Conservation (phyloP, 192 early-diverging fungal genomes). For the Oehlia diaphana region DNA sequence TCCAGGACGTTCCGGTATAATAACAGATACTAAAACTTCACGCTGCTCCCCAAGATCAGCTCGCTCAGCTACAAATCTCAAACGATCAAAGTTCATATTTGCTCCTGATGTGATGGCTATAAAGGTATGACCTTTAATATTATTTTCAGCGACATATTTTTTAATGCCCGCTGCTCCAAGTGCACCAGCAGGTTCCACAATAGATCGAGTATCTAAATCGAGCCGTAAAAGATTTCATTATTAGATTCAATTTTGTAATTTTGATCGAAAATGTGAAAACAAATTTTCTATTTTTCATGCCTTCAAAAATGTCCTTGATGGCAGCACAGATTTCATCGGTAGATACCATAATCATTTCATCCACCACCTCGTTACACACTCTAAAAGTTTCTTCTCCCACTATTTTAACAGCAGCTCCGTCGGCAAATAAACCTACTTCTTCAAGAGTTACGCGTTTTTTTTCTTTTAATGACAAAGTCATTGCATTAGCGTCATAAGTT, state of each 20-base stretch:
- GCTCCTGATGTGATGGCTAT: constrained; percentile 89
- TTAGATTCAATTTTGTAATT: neutral
- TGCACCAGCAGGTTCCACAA: constrained; percentile 96
- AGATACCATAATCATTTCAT: constrained; percentile 88
- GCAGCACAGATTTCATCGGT: constrained; percentile 97
- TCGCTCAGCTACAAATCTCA: constrained; percentile 97
- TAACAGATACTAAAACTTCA: constrained; percentile 88
- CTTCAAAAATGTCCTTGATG: constrained; percentile 85
- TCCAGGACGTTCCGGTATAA: constrained; percentile 92
- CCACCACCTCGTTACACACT: constrained; percentile 73
- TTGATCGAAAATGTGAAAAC: neutral
- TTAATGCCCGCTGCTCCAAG: constrained; percentile 86
- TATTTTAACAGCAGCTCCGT: constrained; percentile 92
- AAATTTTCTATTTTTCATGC: constrained; percentile 15
- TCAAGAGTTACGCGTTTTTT: constrained; percentile 66
- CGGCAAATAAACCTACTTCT: constrained; percentile 94
- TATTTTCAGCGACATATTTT: constrained; percentile 65
- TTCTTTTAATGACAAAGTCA: constrained; percentile 73
- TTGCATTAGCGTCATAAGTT: constrained; percentile 85
- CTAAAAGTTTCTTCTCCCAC: constrained; percentile 90
- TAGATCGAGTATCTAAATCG: constrained; percentile 77
- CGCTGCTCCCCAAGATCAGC: constrained; percentile 90
- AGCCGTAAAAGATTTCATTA: neutral
- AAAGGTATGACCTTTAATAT: constrained; percentile 56
- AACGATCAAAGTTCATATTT: constrained; percentile 98